Base-by-base conservation (phyloP, 768 basidiomycete species). In the Tricholoma furcatifolium region DNA sequence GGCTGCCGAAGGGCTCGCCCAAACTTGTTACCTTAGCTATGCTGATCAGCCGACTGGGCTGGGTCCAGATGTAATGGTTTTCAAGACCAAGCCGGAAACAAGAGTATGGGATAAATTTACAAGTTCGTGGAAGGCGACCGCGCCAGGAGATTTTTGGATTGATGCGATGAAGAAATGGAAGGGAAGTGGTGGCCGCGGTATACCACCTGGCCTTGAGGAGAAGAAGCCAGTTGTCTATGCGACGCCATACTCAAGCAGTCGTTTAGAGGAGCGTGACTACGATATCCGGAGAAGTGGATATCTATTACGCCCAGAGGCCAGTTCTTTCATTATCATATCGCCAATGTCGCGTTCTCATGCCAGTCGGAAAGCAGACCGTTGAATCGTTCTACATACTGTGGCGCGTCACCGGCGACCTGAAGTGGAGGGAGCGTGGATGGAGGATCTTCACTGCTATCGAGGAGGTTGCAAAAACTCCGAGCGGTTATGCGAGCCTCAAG, bases 361-460 rank as follows among this genome's bases (percentile, higher is more conserved):
- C 14, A 42, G n/a, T 44, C 36, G 35, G 27, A 27, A 27, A 27
- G 23, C 59, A 91, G 88, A 82, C 90, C 6, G 60, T 91, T 4
- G 89, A 91, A 64, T 85, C 84, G 9, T 65, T 91, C 50, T 90
- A 84, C 63, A 60, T 90, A 15, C 65, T 91, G 51, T 91, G 85
- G 83, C 79, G 80, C 41, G 76, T 79, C 7, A 91, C 89, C 2
- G 81, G 85, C 0, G 78, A 91, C 59, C 62, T 63, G 27, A 77
- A 74, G 51, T 91, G 90, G 89, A 76, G 89, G 57, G 76, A 82
- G 41, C 78, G 82, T 46, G 88, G 84, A 2, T 89, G 88, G 87
- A 65, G 63, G 27, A 81, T 91, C 34, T 91, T 87, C 60, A 70
- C 85, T 56, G 80, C 85, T 5, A 77, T 91, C 20, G 78, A 86